Conservation (phyloP, 176 grass and related monocot genomes). For the Oryza longistaminata region DNA sequence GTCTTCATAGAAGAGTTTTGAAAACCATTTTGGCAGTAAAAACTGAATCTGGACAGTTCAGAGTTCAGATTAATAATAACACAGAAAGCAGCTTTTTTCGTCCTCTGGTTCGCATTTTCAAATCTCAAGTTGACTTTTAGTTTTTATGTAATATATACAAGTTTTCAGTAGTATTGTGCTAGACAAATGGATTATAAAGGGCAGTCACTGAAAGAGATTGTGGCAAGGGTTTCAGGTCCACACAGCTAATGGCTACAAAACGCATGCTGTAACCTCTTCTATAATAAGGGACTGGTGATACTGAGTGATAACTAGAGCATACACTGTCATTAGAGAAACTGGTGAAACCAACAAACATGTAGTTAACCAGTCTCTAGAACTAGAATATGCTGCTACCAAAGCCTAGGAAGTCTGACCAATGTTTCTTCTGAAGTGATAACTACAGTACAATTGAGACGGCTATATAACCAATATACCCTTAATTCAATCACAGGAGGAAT, state of each 20-base stretch:
- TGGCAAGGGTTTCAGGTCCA: neutral
- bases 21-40: neutral
- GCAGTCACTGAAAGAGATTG: neutral
- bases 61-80: neutral
- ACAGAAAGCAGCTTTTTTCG: neutral
- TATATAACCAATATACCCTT: neutral
- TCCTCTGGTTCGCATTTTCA: neutral
- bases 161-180: neutral
- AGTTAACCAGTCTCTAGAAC: neutral
- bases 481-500: neutral
- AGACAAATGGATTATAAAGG: constrained; percentile 1
- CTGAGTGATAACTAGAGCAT: neutral
- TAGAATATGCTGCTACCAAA: neutral
- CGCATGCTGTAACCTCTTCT: neutral
- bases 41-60: neutral
- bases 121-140: neutral
- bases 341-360: neutral
- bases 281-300: neutral
- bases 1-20: neutral
- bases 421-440: neutral
- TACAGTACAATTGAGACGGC: neutral
- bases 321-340: neutral
- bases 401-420: neutral
- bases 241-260: neutral
- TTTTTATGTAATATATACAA: neutral